These are phyloP conservation scores for Globisporangium abappressorium DNA, from an alignment of 352 stramenopile species.

Conservation along the genomic window DNA sequence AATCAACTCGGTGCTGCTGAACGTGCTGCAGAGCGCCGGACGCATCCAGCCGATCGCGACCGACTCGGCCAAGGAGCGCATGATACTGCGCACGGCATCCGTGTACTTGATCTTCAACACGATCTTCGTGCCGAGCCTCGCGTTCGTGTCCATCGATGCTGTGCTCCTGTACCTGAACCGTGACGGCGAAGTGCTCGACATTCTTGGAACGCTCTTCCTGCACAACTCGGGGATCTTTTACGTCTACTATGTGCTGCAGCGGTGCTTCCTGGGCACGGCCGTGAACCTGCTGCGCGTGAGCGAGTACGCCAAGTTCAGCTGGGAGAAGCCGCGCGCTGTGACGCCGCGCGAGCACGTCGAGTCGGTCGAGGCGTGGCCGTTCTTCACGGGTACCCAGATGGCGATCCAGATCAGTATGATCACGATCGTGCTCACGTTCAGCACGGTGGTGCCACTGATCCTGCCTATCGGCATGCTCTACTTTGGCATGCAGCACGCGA, in stretches of 20 bases:
- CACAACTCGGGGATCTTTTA: slow-evolving; percentile 90
- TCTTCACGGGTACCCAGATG: slow-evolving; percentile 83
- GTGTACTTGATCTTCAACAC: slow-evolving; percentile 89
- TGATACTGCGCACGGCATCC: slow-evolving; percentile 73
- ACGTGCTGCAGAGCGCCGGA: slow-evolving; percentile 75
- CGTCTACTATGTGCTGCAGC: slow-evolving; percentile 85
- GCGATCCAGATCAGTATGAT: slow-evolving; percentile 84
- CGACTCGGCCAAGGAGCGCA: slow-evolving; percentile 80
- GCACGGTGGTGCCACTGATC: slow-evolving; percentile 82
- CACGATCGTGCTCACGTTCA: slow-evolving; percentile 82
- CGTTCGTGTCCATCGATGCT: slow-evolving; percentile 85
- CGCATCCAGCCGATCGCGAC: slow-evolving; percentile 83
- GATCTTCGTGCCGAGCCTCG: slow-evolving; percentile 81
- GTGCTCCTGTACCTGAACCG: slow-evolving; percentile 74
- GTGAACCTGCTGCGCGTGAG: slow-evolving; percentile 71
- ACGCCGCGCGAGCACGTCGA: slow-evolving; percentile 69
- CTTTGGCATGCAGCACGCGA: slow-evolving; percentile 79
- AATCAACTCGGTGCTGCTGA: slow-evolving; percentile 85
- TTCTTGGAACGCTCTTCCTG: slow-evolving; percentile 81
- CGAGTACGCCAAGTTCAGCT: slow-evolving; percentile 82
- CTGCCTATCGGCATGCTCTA: slow-evolving; percentile 78
- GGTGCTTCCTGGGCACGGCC: slow-evolving; percentile 74
- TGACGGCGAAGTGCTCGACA: slow-evolving; percentile 72
- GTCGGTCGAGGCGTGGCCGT: slow-evolving; percentile 69
- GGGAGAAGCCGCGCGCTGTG: slow-evolving; percentile 72